Percentiles rank a stretch among this genome's conserved stretches.
Evolutionary conservation across 129 eudicot species (phyloP).

Genomic region (Oenanthe sinensis): DNA sequence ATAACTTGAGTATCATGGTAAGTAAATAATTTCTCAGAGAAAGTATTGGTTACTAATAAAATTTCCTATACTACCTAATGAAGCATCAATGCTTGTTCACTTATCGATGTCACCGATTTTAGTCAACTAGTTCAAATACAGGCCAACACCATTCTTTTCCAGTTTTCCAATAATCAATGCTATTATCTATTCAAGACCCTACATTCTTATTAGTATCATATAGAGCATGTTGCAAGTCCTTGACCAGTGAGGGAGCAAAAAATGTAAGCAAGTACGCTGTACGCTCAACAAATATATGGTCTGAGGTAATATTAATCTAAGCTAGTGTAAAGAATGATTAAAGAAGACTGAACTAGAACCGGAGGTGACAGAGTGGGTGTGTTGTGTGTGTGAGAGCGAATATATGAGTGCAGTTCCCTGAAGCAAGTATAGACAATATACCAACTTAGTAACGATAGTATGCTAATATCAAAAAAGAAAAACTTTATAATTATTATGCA

Average conservation of each 20-base stretch:
- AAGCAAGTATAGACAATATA: not conserved
- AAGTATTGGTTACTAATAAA: not conserved
- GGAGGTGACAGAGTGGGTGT: not conserved
- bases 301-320: not conserved
- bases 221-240: not conserved
- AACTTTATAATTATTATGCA: not conserved
- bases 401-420: not conserved
- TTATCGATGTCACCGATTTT: not conserved
- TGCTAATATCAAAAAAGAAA: not conserved
- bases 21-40: not conserved
- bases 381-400: not conserved
- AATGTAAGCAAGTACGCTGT: no score
- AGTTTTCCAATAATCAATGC: not conserved
- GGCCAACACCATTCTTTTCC: not conserved
- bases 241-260: not conserved
- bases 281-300: not conserved
- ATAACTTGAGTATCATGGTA: constrained; percentile 6
- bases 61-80: not conserved
- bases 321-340: not conserved
- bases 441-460: not conserved
- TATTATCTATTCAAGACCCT: not conserved
- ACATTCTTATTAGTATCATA: not conserved
- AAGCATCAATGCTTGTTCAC: not conserved
- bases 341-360: not conserved
- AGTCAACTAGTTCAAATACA: not conserved